phyloP scores from a whole-genome alignment of 306 rosid species.

The Fragaria iinumae region DNA sequence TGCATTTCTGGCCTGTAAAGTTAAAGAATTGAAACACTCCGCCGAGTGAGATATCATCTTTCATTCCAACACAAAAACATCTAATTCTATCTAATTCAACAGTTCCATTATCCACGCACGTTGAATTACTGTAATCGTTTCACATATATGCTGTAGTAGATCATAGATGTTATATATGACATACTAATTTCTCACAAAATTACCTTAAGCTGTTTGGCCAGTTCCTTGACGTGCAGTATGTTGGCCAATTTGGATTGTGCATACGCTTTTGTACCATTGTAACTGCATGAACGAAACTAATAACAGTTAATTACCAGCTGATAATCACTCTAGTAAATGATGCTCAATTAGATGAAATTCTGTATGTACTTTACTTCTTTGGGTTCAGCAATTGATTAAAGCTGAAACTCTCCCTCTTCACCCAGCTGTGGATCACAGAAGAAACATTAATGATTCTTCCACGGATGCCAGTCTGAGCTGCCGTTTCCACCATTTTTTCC shows the following conservation, averaged over 20 bases:
- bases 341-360: not conserved
- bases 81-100: not conserved
- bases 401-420: constrained; percentile 54
- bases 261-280: constrained; percentile 83
- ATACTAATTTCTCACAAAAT: not conserved
- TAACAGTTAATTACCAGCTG: not conserved
- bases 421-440: constrained; percentile 85
- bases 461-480: constrained; percentile 73
- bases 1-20: constrained; percentile 67
- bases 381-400: constrained; percentile 72
- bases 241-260: constrained; percentile 86
- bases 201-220: constrained; percentile 79
- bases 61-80: not conserved
- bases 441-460: constrained; percentile 90
- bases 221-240: constrained; percentile 83
- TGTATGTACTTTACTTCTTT: constrained; percentile 42
- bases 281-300: constrained; percentile 49
- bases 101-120: not conserved
- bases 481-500: constrained; percentile 82
- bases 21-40: not conserved
- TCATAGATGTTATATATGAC: no score
- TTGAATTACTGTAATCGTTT: not conserved
- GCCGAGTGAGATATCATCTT: not conserved
- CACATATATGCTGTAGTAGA: not conserved
- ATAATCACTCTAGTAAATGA: not conserved